Evolutionary conservation across 1,284 basidiomycete species (phyloP), one percentile per base, ranked within the genome.

Genomic region (Tilletia horrida): DNA sequence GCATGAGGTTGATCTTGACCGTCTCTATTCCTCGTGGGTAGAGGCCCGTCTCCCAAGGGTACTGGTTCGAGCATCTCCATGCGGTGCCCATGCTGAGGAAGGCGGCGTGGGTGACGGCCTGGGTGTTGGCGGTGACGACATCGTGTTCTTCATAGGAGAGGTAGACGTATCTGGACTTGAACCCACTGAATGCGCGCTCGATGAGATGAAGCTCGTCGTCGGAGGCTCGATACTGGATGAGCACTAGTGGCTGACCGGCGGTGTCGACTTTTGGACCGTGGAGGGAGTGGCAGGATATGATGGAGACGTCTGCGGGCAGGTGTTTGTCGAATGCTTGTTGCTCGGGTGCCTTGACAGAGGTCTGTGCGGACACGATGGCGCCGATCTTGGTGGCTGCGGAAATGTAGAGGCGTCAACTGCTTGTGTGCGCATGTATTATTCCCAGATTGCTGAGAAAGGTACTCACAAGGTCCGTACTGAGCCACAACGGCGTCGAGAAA

Each of bases 11-110:
- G 76, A 97, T 94, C 84, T 98, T 98, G 77, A 94, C 93, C 8
- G 93, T 95, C 83, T 98, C 95, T 77, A 98, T 95, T 0, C 96
- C 96, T n/a, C 93, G 92, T 44, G 96, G 91, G 83, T 97, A 97
- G 67, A 90, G 88, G 9, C 85, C 84, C 50, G 92, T 89, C 83
- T 97, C 94, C 96, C 95, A 98, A 1, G 96, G 96, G 81, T 97
- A 98, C 25, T 86, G 85, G 16, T 86, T 83, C 16, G 88, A 86
- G 67, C 87, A 87, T 63, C 88, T 86, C 95, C 96, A 98, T 0
- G 95, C 95, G 1, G 92, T 95, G 16, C 95, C 95, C 96, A 98
- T 98, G 74, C 93, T 93, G 44, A 98, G 85, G 85, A 98, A 98
- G 0, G 95, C 95, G 14, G 95, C 95, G 77, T 98, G 96, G 0